A percentile compares a stretch with the other conserved stretches of the same genome.
Conservation (phyloP, 1,284 basidiomycete species). For the Austroboletus niveus region DNA sequence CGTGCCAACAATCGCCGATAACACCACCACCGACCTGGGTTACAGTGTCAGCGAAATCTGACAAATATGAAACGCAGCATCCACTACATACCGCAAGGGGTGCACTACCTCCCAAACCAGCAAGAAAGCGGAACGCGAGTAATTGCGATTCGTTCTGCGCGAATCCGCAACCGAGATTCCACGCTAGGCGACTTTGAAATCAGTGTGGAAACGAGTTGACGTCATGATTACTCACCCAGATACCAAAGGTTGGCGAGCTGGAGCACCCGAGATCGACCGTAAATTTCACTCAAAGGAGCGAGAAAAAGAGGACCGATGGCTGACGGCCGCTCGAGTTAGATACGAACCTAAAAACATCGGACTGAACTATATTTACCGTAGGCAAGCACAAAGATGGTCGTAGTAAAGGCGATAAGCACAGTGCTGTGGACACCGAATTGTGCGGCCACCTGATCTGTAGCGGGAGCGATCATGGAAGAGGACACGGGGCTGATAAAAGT, state of each 20-base stretch:
- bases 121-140: constrained; percentile 63
- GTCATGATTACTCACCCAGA: constrained; percentile 39
- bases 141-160: constrained; percentile 56
- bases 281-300: constrained; percentile 57
- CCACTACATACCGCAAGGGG: constrained; percentile 50
- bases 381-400: constrained; percentile 67
- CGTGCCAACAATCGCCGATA: constrained; percentile 66
- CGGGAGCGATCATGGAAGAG: constrained; percentile 69
- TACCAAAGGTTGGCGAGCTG: constrained; percentile 60
- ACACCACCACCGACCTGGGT: constrained; percentile 63
- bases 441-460: constrained; percentile 48
- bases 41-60: not conserved
- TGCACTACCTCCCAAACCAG: constrained; percentile 65
- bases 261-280: constrained; percentile 45
- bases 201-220: constrained; percentile 8
- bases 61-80: not conserved
- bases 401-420: constrained; percentile 56
- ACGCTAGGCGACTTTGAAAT: constrained; percentile 37
- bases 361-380: constrained; percentile 44
- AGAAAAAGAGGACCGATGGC: constrained; percentile 52
- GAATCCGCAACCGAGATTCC: constrained; percentile 68
- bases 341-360: not conserved
- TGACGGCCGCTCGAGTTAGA: constrained; percentile 25
- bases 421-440: constrained; percentile 55
- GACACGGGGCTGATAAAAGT: constrained; percentile 53